These are phyloP conservation scores for Extremus antarcticus DNA, from an alignment of 495 filamentous ascomycete genomes.

Conservation along the genomic window DNA sequence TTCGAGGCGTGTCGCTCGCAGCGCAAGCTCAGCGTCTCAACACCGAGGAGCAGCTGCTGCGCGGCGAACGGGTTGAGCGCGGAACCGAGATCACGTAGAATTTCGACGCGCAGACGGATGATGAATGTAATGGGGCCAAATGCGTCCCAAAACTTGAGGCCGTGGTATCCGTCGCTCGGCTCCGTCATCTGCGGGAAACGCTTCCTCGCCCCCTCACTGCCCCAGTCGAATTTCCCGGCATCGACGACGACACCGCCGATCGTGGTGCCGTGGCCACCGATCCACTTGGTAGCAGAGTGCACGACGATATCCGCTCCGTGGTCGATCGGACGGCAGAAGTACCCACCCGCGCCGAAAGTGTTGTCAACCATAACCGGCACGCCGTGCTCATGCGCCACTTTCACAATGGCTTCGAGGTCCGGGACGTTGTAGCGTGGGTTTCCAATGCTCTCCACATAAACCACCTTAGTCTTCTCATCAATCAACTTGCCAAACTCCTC, in stretches of 20 bases:
- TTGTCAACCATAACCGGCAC: conserved; percentile 81
- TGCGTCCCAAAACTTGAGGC: conserved; percentile 93
- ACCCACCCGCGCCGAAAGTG: conserved; percentile 94
- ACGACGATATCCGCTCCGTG: conserved; percentile 88
- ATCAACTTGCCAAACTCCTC: conserved; percentile 75
- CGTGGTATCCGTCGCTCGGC: conserved; percentile 88
- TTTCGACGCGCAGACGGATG: conserved; percentile 73
- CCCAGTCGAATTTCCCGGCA: conserved; percentile 95
- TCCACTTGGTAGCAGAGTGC: conserved; percentile 97
- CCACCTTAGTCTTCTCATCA: conserved; percentile 92
- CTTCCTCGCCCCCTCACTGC: conserved; percentile 53
- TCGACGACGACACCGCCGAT: conserved; percentile 86
- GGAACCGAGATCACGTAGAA: conserved; percentile 78
- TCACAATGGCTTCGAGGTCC: conserved; percentile 31
- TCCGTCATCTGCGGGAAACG: conserved; percentile 93
- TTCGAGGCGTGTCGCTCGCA: conserved; percentile 84
- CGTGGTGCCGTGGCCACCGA: conserved; percentile 93
- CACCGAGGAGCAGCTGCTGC: conserved; percentile 82
- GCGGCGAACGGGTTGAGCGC: conserved; percentile 86
- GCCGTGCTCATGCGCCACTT: conserved; percentile 31
- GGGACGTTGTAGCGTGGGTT: conserved; percentile 89
- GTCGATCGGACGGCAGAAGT: conserved; percentile 78
- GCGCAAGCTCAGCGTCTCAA: conserved; percentile 83
- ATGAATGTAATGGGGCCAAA: conserved; percentile 79
- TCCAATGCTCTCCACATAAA: conserved; percentile 91